phyloP scores from a whole-genome alignment of 2,329 filamentous ascomycete genomes.

The Pseudogymnoascus sp. region DNA sequence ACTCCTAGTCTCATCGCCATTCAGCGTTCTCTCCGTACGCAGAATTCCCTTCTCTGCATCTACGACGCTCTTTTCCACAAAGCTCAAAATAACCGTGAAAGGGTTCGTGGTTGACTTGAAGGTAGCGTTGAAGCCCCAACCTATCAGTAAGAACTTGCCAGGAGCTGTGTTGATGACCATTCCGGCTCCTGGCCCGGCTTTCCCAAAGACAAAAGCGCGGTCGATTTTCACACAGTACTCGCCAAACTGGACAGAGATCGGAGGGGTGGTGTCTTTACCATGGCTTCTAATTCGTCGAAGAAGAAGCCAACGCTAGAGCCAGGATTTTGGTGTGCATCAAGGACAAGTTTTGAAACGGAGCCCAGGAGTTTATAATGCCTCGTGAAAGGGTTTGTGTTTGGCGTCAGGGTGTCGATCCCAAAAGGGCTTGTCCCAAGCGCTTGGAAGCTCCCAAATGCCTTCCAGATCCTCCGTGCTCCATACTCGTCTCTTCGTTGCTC shows the following conservation, averaged over 20 bases:
- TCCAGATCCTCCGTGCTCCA: constrained; percentile 34
- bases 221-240: constrained; percentile 34
- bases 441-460: constrained; percentile 31
- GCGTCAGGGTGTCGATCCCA: constrained; percentile 35
- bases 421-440: constrained; percentile 33
- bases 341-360: not conserved
- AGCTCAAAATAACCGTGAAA: constrained; percentile 31
- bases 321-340: constrained; percentile 14
- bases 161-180: constrained; percentile 36
- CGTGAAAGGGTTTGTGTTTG: not conserved
- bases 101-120: constrained; percentile 18
- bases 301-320: constrained; percentile 35
- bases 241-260: constrained; percentile 13
- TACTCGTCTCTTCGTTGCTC: constrained; percentile 41
- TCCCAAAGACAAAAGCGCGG: constrained; percentile 40
- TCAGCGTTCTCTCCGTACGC: constrained; percentile 32
- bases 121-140: constrained; percentile 37
- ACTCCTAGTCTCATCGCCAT: constrained; percentile 41
- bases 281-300: constrained; percentile 32
- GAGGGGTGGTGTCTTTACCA: constrained; percentile 25
- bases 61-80: constrained; percentile 35
- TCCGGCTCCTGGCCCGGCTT: constrained; percentile 34
- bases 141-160: constrained; percentile 37
- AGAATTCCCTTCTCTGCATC: constrained; percentile 32
- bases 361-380: not conserved